phyloP scores from a whole-genome alignment of 441 rosid species.

The Populus hybrid region DNA sequence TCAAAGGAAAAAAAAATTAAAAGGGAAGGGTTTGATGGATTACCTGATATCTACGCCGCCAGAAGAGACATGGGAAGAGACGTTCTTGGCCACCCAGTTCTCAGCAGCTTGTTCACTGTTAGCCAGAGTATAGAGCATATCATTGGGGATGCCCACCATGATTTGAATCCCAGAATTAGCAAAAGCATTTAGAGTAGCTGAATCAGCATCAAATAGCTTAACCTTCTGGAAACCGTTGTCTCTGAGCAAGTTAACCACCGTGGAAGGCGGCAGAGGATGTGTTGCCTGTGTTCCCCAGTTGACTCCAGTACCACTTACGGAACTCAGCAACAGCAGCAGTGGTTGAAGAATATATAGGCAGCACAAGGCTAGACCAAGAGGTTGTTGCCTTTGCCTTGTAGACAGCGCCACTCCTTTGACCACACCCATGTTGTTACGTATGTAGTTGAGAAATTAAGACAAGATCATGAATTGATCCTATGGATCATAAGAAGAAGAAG shows the following conservation, averaged over 20 bases:
- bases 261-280: slow-evolving; percentile 55
- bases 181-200: slow-evolving; percentile 58
- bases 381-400: not conserved
- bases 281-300: slow-evolving; percentile 74
- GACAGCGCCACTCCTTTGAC: not conserved
- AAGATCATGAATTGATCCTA: not conserved
- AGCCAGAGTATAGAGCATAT: slow-evolving; percentile 49
- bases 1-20: not conserved
- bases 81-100: slow-evolving; percentile 59
- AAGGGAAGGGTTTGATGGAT: not conserved
- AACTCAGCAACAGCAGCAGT: not conserved
- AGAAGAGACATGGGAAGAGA: slow-evolving; percentile 50
- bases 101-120: slow-evolving; percentile 49
- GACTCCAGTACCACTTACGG: slow-evolving; percentile 37
- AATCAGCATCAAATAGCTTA: slow-evolving; percentile 75
- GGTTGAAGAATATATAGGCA: not conserved
- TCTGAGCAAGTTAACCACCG: slow-evolving; percentile 55
- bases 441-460: not conserved
- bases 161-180: slow-evolving; percentile 66
- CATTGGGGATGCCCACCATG: slow-evolving; percentile 85
- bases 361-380: not conserved
- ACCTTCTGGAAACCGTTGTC: slow-evolving; percentile 71
- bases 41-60: slow-evolving; percentile 63
- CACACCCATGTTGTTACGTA: not conserved
- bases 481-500: not conserved